Evolutionary conservation across 106 monocot genomes (phyloP).

Genomic region (Dendrobium catenatum): DNA sequence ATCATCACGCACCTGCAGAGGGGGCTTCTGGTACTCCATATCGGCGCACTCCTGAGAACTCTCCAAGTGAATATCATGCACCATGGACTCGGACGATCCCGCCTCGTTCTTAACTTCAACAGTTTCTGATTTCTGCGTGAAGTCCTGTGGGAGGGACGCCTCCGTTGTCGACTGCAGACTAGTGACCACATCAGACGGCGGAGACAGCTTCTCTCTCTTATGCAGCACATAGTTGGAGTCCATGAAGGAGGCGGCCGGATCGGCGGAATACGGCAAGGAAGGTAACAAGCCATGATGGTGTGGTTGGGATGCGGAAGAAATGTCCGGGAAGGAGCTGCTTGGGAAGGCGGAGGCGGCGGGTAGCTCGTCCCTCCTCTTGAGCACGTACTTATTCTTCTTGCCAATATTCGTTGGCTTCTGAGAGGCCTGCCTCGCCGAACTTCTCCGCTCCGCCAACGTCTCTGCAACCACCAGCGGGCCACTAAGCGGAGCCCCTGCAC

Average conservation of each 20-base stretch:
- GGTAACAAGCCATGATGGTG: not conserved
- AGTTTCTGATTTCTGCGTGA: not conserved
- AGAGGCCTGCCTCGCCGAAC: not conserved
- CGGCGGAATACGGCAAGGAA: not conserved
- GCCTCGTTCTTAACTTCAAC: not conserved
- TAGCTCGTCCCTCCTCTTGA: conserved; percentile 16
- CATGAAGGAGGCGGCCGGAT: not conserved
- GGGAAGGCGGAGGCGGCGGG: not conserved
- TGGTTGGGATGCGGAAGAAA: conserved; percentile 4
- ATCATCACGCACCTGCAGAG: not conserved
- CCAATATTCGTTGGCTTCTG: not conserved
- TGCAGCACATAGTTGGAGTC: conserved; percentile 2
- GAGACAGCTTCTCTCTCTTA: conserved; percentile 5
- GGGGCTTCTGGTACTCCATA: not conserved
- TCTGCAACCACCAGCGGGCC: conserved; percentile 13
- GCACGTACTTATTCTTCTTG: conserved; percentile 24
- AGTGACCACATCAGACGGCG: not conserved
- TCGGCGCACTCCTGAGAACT: not conserved
- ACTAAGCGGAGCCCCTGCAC: conserved; percentile 11
- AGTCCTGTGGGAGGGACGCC: not conserved
- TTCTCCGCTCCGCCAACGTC: not conserved
- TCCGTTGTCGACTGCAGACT: not conserved
- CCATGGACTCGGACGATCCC: not conserved
- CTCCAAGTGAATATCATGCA: not conserved
- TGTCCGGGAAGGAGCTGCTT: not conserved